Percentiles rank a stretch among this genome's conserved stretches.
These are phyloP conservation scores for Sporothrix phasma DNA, from an alignment of 2,329 filamentous ascomycete genomes.

Conservation along the genomic window DNA sequence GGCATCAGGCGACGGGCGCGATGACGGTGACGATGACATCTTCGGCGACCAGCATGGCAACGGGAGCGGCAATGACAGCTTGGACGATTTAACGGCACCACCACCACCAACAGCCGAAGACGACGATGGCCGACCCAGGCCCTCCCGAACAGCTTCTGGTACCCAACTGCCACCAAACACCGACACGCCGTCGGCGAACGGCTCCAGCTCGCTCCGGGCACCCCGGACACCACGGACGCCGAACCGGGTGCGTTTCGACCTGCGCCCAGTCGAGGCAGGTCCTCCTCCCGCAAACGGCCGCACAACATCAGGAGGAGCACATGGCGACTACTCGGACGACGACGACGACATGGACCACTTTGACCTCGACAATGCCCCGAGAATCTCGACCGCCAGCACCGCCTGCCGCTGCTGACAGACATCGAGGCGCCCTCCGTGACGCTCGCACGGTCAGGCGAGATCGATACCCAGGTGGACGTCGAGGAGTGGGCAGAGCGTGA, in stretches of 20 bases:
- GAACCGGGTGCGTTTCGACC: slow-evolving; percentile 66
- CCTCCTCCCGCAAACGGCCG: slow-evolving; percentile 5
- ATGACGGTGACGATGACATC: not conserved
- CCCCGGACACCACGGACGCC: slow-evolving; percentile 49
- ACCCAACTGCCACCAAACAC: slow-evolving; percentile 8
- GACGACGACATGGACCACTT: slow-evolving; percentile 24
- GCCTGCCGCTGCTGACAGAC: slow-evolving; percentile 67
- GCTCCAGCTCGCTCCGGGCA: not conserved
- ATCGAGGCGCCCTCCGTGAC: slow-evolving; percentile 72
- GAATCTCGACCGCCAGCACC: slow-evolving; percentile 37
- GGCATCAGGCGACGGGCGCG: not conserved
- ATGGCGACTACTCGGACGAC: slow-evolving; percentile 8
- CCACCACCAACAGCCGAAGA: no score
- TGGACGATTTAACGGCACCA: slow-evolving; percentile 8
- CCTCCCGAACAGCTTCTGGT: slow-evolving; percentile 3
- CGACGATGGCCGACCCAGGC: not conserved
- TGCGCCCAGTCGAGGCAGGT: slow-evolving; percentile 31
- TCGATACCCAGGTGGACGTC: slow-evolving; percentile 27
- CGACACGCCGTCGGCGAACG: not conserved
- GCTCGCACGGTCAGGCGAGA: slow-evolving; percentile 42
- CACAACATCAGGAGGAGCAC: not conserved
- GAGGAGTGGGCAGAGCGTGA: slow-evolving; percentile 43
- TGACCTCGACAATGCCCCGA: slow-evolving; percentile 24
- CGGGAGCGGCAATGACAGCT: slow-evolving; percentile 7
- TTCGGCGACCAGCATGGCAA: slow-evolving; percentile 4